These are phyloP conservation scores for Leishmania turanica DNA, from an alignment of 208 protist genomes.

Conservation along the genomic window DNA sequence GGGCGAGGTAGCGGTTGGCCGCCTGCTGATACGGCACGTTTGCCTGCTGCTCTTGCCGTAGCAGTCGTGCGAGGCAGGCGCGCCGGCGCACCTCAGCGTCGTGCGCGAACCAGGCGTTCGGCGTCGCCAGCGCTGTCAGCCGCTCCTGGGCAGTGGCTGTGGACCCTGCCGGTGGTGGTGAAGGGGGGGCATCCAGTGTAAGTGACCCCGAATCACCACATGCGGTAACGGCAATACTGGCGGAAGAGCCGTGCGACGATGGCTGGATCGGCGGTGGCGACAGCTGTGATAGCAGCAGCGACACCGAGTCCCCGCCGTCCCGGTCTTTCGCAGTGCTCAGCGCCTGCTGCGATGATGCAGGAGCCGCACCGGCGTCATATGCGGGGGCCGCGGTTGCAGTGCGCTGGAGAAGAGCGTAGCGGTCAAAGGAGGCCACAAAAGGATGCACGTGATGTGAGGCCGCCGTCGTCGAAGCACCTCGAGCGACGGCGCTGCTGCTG, in stretches of 20 bases:
- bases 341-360: neutral
- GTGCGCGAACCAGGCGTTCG: constrained; percentile 46
- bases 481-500: constrained; percentile 3
- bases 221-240: neutral
- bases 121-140: constrained; percentile 10
- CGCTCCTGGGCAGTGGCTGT: constrained; percentile 12
- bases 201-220: constrained; percentile 5
- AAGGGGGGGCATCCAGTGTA: neutral
- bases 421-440: constrained; percentile 31
- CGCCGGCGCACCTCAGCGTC: constrained; percentile 36
- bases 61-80: constrained; percentile 17
- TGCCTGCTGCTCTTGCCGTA: constrained; percentile 31
- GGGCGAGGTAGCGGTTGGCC: constrained; percentile 20
- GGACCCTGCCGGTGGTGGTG: neutral
- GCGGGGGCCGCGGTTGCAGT: neutral
- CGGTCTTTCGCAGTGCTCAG: neutral
- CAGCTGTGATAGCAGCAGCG: neutral
- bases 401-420: constrained; percentile 27
- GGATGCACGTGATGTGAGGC: constrained; percentile 4
- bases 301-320: neutral
- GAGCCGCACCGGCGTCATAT: neutral
- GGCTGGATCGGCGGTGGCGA: neutral
- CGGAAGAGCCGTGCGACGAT: neutral
- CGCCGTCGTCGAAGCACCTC: neutral
- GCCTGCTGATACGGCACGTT: constrained; percentile 58